These are phyloP conservation scores for Peronosclerospora sorghi DNA, from an alignment of 352 stramenopile genomes.

Conservation along the genomic window DNA sequence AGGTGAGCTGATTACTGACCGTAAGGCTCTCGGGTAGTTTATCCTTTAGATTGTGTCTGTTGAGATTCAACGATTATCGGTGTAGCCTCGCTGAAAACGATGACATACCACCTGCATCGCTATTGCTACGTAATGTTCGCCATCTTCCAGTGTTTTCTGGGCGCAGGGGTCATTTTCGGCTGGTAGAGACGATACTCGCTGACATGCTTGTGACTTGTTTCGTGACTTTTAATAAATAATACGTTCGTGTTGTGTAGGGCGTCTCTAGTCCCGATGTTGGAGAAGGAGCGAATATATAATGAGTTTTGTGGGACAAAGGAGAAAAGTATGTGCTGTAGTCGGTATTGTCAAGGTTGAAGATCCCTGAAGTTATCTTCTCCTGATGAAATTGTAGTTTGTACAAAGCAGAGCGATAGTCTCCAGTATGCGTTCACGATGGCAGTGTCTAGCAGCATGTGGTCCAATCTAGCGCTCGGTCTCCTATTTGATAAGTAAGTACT, in stretches of 20 bases:
- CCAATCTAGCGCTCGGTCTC: slow-evolving; percentile 48
- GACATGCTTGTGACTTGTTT: neutral
- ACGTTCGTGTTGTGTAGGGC: slow-evolving; percentile 19
- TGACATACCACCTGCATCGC: slow-evolving; percentile 21
- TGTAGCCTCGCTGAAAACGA: neutral
- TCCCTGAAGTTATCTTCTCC: neutral
- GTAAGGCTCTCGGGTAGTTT: no score
- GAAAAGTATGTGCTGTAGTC: slow-evolving; percentile 19
- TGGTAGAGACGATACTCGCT: slow-evolving; percentile 22
- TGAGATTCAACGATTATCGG: no score
- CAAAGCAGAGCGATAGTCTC: slow-evolving; percentile 38
- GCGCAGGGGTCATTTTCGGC: slow-evolving; percentile 49
- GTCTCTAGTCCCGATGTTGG: slow-evolving; percentile 43
- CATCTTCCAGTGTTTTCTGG: slow-evolving; percentile 53
- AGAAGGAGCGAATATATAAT: slow-evolving; percentile 46
- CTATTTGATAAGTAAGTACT: slow-evolving; percentile 39
- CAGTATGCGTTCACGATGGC: slow-evolving; percentile 56
- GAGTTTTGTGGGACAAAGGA: slow-evolving; percentile 32
- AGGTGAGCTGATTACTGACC: no score
- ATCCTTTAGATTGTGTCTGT: no score
- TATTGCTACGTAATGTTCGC: slow-evolving; percentile 39
- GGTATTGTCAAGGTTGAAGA: no score
- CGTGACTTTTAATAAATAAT: slow-evolving; percentile 1
- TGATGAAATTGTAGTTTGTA: slow-evolving; percentile 24
- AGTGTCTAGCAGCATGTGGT: slow-evolving; percentile 47